Evolutionary conservation across 2,329 filamentous ascomycete species (phyloP).

Genomic region (Lithohypha guttulata): DNA sequence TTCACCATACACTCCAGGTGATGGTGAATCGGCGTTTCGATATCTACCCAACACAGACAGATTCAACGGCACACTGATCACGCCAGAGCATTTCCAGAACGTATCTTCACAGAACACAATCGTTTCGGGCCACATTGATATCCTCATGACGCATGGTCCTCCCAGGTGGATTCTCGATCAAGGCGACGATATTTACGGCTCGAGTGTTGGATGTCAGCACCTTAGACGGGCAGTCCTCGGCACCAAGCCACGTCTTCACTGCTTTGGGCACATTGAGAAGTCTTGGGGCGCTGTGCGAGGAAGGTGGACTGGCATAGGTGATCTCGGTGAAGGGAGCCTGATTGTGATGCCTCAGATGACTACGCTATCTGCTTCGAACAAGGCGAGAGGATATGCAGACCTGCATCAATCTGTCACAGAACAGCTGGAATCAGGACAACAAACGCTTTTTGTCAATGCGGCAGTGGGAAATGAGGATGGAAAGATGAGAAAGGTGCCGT

Average conservation of each 20-base stretch:
- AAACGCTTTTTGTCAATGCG: conserved; percentile 49
- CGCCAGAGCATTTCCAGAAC: too few relatives aligned
- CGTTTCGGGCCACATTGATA: too few relatives aligned
- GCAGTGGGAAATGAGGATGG: conserved; percentile 29
- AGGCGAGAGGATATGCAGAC: not conserved
- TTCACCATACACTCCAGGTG: too few relatives aligned
- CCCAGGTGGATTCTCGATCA: too few relatives aligned
- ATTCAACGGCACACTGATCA: too few relatives aligned
- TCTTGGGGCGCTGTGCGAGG: conserved; percentile 20
- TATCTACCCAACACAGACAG: too few relatives aligned
- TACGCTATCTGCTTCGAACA: too few relatives aligned
- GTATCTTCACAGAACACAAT: too few relatives aligned
- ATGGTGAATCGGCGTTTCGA: too few relatives aligned
- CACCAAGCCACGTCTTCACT: conserved; percentile 43
- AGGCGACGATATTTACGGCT: too few relatives aligned
- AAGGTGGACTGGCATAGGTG: conserved; percentile 5
- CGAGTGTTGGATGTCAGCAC: conserved; percentile 43
- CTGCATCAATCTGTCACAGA: not conserved
- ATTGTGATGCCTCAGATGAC: too few relatives aligned
- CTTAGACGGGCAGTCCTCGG: conserved; percentile 42
- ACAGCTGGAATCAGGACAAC: conserved; percentile 33
- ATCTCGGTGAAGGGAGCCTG: not conserved
- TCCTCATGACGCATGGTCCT: too few relatives aligned
- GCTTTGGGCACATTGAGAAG: conserved; percentile 33
- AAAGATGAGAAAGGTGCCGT: not conserved